phyloP scores from a whole-genome alignment of 108 stramenopile genomes.

The Nitzschia sp. region DNA sequence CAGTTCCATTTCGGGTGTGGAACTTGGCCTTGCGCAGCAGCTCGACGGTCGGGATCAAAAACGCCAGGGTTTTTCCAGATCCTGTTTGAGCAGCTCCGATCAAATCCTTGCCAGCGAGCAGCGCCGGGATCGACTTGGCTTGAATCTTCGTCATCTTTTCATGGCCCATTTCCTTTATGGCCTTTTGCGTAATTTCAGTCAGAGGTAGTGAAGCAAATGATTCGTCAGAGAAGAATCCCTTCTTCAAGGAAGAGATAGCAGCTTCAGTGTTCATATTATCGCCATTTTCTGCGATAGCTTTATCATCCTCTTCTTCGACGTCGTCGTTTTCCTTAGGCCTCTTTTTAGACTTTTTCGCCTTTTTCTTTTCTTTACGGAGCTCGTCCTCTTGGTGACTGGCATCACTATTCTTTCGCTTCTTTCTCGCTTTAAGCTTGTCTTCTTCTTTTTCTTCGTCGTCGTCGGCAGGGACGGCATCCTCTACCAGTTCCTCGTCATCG shows the following conservation, averaged over 20 bases:
- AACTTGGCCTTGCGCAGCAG: slow-evolving; percentile 91
- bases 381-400: slow-evolving; percentile 6
- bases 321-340: slow-evolving; percentile 15
- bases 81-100: slow-evolving; percentile 99
- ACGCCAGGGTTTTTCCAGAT: slow-evolving; percentile 97
- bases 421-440: not conserved
- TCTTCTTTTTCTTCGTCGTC: not conserved
- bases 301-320: slow-evolving; percentile 11
- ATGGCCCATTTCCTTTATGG: slow-evolving; percentile 66
- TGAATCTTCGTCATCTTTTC: slow-evolving; percentile 95
- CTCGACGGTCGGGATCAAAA: slow-evolving; percentile 94
- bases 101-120: slow-evolving; percentile 93
- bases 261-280: not conserved
- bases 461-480: not conserved
- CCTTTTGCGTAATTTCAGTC: slow-evolving; percentile 83
- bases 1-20: slow-evolving; percentile 90
- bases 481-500: slow-evolving; percentile 12
- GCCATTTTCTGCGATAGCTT: slow-evolving; percentile 11
- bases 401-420: slow-evolving; percentile 10
- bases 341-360: slow-evolving; percentile 30
- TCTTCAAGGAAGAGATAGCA: slow-evolving; percentile 23
- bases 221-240: slow-evolving; percentile 53
- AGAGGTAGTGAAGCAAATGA: slow-evolving; percentile 89
- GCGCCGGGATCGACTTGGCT: slow-evolving; percentile 89
- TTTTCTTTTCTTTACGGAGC: slow-evolving; percentile 5